A percentile compares a stretch with the other conserved stretches of the same genome.
These are phyloP conservation scores for Beauveria australis DNA, from an alignment of 2,329 filamentous ascomycete species.

Conservation along the genomic window DNA sequence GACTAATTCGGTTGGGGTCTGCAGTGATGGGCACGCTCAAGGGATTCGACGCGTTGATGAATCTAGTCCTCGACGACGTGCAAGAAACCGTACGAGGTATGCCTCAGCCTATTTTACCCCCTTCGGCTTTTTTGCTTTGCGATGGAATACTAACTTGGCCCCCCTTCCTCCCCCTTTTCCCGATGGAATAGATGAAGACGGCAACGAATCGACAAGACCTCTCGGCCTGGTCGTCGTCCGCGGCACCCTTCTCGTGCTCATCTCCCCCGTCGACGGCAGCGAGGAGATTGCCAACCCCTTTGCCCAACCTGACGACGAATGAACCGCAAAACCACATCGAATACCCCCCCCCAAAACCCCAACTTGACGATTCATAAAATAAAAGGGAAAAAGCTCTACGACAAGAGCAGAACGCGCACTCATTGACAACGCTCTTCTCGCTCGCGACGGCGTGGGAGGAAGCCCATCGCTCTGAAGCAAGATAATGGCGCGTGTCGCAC, in stretches of 20 bases:
- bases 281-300: constrained; percentile 96
- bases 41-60: constrained; percentile 96
- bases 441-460: too few species aligned
- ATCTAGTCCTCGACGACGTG: constrained; percentile 90
- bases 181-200: constrained; percentile 67
- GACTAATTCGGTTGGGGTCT: neutral
- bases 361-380: neutral
- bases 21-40: constrained; percentile 82
- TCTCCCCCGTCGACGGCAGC: constrained; percentile 88
- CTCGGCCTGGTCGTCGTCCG: constrained; percentile 84
- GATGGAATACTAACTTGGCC: neutral
- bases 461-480: too few species aligned
- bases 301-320: constrained; percentile 61
- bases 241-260: constrained; percentile 84
- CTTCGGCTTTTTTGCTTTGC: neutral
- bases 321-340: neutral
- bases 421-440: too few species aligned
- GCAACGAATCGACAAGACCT: constrained; percentile 72
- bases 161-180: neutral
- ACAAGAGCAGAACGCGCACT: too few species aligned
- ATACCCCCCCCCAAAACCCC: neutral
- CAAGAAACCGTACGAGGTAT: constrained; percentile 81
- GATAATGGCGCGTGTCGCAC: too few species aligned
- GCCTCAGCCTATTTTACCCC: constrained; percentile 15
- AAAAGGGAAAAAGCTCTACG: neutral